Conservation (phyloP, 768 basidiomycete genomes). For the Melanogaster broomeanus region DNA sequence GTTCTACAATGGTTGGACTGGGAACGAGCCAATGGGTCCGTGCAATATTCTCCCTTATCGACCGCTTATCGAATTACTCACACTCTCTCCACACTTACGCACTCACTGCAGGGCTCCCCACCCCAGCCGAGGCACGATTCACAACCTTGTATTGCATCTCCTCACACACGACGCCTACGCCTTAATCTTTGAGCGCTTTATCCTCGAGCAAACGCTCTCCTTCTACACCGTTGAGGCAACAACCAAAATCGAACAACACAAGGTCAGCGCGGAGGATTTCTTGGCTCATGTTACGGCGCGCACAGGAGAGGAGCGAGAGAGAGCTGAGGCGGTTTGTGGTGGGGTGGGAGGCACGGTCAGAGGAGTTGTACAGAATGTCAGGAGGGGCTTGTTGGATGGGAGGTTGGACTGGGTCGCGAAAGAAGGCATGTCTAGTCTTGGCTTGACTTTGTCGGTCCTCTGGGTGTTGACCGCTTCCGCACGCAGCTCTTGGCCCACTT, state of each 20-base stretch:
- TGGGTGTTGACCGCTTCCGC: constrained; percentile 24
- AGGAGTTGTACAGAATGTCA: constrained; percentile 52
- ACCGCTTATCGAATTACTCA: neutral
- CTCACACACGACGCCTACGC: constrained; percentile 57
- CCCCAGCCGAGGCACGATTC: constrained; percentile 42
- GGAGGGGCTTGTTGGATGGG: constrained; percentile 49
- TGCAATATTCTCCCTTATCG: neutral
- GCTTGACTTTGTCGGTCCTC: constrained; percentile 1
- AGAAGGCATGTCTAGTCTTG: constrained; percentile 38
- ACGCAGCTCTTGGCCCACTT: constrained; percentile 53
- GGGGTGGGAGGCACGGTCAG: constrained; percentile 48
- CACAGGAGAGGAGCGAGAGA: constrained; percentile 57
- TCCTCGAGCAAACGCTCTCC: constrained; percentile 48
- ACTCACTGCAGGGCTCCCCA: constrained; percentile 37
- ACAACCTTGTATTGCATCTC: constrained; percentile 57
- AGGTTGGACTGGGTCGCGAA: constrained; percentile 46
- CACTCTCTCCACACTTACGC: neutral
- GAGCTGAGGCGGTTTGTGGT: constrained; percentile 50
- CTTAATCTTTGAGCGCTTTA: constrained; percentile 55
- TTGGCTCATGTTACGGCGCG: constrained; percentile 48
- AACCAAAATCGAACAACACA: constrained; percentile 33
- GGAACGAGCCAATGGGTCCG: constrained; percentile 51
- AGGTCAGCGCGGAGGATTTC: constrained; percentile 48
- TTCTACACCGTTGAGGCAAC: constrained; percentile 59
- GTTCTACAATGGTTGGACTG: constrained; percentile 52